These are phyloP conservation scores for Diaporthe destruens DNA, from an alignment of 2,329 filamentous ascomycete genomes.

Conservation along the genomic window DNA sequence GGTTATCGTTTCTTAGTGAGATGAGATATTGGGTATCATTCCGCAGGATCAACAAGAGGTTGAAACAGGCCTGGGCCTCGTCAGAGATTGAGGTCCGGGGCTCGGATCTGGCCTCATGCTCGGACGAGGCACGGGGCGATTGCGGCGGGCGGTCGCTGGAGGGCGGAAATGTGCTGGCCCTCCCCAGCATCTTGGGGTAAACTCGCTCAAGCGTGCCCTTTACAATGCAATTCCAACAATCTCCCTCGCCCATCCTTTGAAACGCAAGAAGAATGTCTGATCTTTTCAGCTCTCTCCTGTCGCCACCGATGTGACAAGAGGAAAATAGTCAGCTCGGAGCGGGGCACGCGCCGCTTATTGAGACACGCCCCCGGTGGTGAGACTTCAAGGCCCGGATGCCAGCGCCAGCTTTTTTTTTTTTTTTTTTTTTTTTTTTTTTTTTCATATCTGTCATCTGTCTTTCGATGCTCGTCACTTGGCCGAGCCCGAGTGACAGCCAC, in stretches of 20 bases:
- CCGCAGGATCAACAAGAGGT: conserved; percentile 39
- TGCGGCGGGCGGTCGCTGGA: conserved; percentile 19
- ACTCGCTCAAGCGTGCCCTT: conserved; percentile 16
- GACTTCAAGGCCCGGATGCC: conserved; percentile 8
- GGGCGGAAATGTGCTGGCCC: conserved; percentile 31
- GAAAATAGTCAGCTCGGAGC: conserved; percentile 24
- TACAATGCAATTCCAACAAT: conserved; percentile 27
- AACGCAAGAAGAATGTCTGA: neutral
- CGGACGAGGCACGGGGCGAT: conserved; percentile 28
- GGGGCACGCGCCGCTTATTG: conserved; percentile 25
- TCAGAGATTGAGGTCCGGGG: conserved; percentile 32
- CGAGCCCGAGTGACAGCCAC: conserved; percentile 5
- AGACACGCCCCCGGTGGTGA: conserved; percentile 5
- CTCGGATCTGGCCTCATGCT: conserved; percentile 34
- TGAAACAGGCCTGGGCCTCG: conserved; percentile 41
- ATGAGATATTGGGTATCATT: conserved; percentile 41
- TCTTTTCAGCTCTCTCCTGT: conserved; percentile 13
- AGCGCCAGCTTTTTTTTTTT: too few species aligned
- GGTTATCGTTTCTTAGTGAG: conserved; percentile 38
- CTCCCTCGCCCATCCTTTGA: conserved; percentile 27
- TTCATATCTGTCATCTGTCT: conserved; percentile 17
- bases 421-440: too few species aligned
- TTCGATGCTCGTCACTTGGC: conserved; percentile 24
- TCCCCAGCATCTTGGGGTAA: conserved; percentile 32
- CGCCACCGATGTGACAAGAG: conserved; percentile 19